Conservation (phyloP, 305 asterid genomes). For the Andrographis paniculata region DNA sequence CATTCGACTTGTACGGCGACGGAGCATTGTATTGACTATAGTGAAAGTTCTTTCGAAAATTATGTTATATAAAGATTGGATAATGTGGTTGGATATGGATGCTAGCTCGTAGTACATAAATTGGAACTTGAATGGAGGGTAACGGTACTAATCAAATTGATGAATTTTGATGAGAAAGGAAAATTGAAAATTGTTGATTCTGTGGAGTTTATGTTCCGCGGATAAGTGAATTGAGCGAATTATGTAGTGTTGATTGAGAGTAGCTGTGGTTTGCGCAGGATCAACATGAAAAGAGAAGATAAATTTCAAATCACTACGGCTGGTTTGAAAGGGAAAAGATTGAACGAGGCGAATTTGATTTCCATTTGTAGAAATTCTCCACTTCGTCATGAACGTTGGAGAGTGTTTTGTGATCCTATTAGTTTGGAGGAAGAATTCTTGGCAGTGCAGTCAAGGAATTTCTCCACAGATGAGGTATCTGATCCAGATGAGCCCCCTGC, state of each 20-base stretch:
- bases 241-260: conserved; percentile 8
- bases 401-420: conserved; percentile 35
- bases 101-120: no score
- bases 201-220: conserved; percentile 1
- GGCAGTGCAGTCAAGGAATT: conserved; percentile 26
- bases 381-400: conserved; percentile 21
- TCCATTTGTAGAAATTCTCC: conserved; percentile 21
- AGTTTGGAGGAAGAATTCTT: conserved; percentile 49
- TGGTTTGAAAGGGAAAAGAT: conserved; percentile 22
- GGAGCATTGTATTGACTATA: no score
- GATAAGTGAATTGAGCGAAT: no score
- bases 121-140: no score
- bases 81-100: no score
- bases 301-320: conserved; percentile 21
- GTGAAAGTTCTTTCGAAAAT: no score
- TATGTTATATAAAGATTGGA: no score
- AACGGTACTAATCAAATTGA: no score
- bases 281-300: conserved; percentile 19
- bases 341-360: conserved; percentile 23
- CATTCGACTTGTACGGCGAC: no score
- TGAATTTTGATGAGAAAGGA: no score
- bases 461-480: conserved; percentile 22
- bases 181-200: no score
- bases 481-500: conserved; percentile 24
- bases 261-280: conserved; percentile 25